These are phyloP conservation scores for Penstemon barbatus DNA, from an alignment of 257 asterid genomes.

Conservation along the genomic window DNA sequence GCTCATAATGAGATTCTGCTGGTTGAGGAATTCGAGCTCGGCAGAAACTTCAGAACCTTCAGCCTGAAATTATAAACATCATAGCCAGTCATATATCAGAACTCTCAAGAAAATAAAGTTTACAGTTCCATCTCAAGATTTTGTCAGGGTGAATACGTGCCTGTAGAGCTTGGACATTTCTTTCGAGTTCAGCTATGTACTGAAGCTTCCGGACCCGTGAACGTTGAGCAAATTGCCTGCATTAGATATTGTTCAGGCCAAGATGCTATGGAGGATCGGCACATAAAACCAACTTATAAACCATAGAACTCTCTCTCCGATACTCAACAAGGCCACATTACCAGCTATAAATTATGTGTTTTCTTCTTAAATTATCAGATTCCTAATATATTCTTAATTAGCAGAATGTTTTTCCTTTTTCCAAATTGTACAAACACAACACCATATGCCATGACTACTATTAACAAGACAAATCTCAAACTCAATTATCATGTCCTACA, in stretches of 20 bases:
- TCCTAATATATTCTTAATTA: no score
- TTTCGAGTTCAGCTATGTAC: slow-evolving; percentile 92
- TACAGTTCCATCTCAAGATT: slow-evolving; percentile 19
- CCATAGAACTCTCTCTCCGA: no score
- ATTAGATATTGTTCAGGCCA: slow-evolving; percentile 4
- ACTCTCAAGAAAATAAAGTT: slow-evolving; percentile 14
- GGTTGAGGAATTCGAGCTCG: slow-evolving; percentile 87
- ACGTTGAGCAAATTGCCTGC: slow-evolving; percentile 98
- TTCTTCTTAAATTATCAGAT: no score
- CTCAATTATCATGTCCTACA: no score
- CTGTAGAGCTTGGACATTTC: slow-evolving; percentile 90
- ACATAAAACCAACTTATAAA: background rate
- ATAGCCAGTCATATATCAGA: slow-evolving; percentile 23
- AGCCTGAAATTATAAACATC: slow-evolving; percentile 50
- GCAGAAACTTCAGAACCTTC: slow-evolving; percentile 89
- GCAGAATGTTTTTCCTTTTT: no score
- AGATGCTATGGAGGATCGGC: slow-evolving; percentile 1
- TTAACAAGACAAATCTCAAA: no score
- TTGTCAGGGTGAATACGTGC: slow-evolving; percentile 43
- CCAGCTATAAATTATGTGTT: no score
- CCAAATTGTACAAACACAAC: no score
- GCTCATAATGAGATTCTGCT: slow-evolving; percentile 79
- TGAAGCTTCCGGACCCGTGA: slow-evolving; percentile 95
- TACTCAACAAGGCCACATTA: no score
- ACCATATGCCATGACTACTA: no score